phyloP scores from a whole-genome alignment of 176 grass and related monocot species.

The Phragmites australis region DNA sequence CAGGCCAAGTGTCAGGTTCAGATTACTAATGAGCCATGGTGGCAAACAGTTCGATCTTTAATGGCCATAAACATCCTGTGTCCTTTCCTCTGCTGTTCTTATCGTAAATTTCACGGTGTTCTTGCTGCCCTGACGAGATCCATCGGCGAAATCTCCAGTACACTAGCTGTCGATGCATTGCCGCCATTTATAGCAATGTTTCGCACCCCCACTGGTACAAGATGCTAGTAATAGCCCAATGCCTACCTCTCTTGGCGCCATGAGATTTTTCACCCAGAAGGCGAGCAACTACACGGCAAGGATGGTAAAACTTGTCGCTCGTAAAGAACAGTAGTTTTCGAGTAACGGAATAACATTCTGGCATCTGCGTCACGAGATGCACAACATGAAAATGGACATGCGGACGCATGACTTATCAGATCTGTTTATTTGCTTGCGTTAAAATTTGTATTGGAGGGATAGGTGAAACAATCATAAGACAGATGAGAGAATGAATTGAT shows the following conservation, averaged over 20 bases:
- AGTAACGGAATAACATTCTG: background rate
- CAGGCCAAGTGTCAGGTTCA: background rate
- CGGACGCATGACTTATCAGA: too few relatives aligned
- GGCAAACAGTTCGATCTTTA: constrained; percentile 34
- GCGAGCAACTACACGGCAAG: too few relatives aligned
- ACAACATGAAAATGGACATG: too few relatives aligned
- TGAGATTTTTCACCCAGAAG: background rate
- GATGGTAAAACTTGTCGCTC: too few relatives aligned
- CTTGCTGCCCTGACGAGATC: constrained; percentile 12
- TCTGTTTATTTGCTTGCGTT: too few relatives aligned
- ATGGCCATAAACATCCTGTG: constrained; percentile 15
- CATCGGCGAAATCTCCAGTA: constrained; percentile 30
- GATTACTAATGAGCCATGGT: background rate
- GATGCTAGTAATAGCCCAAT: background rate
- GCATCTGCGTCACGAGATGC: too few relatives aligned
- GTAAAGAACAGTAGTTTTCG: too few relatives aligned
- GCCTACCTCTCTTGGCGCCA: background rate
- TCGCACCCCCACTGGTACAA: background rate
- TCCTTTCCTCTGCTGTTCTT: constrained; percentile 27
- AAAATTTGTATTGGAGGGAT: too few relatives aligned
- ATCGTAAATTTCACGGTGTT: background rate
- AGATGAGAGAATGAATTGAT: too few relatives aligned
- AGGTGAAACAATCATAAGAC: too few relatives aligned
- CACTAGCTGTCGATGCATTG: constrained; percentile 10
- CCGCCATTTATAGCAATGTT: constrained; percentile 28